Evolutionary conservation across 306 rosid genomes (phyloP).

Genomic region (Cotoneaster glaucophyllus): DNA sequence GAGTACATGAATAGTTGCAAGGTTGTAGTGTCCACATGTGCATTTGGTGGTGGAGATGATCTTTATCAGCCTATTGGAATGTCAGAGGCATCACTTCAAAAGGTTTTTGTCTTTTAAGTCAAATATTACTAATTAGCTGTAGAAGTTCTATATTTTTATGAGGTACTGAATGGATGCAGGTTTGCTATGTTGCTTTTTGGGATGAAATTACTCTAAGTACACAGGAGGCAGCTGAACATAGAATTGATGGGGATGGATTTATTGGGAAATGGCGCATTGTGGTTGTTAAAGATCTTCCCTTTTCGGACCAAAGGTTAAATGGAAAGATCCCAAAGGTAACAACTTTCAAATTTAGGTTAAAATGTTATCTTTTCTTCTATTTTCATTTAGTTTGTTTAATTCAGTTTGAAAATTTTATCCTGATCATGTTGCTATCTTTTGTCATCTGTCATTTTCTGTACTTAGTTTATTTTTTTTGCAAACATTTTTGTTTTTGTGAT

Average conservation of each 20-base stretch:
- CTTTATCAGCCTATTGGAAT: constrained; percentile 97
- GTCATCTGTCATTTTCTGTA: neutral
- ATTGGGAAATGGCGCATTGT: constrained; percentile 84
- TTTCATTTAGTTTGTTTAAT: neutral
- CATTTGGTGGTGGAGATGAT: constrained; percentile 99
- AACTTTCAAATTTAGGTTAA: neutral
- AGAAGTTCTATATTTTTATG: constrained; percentile 30
- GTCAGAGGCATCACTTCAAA: constrained; percentile 60
- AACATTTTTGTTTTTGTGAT: neutral
- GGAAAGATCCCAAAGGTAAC: constrained; percentile 93
- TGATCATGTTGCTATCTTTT: neutral
- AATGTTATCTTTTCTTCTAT: neutral
- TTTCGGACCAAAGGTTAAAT: constrained; percentile 84
- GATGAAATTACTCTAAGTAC: constrained; percentile 80
- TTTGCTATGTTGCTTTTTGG: constrained; percentile 95
- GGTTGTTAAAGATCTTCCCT: constrained; percentile 84
- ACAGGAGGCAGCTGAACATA: constrained; percentile 53
- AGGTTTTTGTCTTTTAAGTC: constrained; percentile 42
- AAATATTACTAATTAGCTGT: constrained; percentile 7
- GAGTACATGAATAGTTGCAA: constrained; percentile 61
- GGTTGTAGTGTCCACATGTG: constrained; percentile 84
- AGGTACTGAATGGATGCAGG: constrained; percentile 54
- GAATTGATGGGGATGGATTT: constrained; percentile 56
- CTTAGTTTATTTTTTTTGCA: neutral
- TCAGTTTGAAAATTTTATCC: neutral